Base-by-base conservation (phyloP, 1,139 yeast genomes). In the Pichia sp. region DNA sequence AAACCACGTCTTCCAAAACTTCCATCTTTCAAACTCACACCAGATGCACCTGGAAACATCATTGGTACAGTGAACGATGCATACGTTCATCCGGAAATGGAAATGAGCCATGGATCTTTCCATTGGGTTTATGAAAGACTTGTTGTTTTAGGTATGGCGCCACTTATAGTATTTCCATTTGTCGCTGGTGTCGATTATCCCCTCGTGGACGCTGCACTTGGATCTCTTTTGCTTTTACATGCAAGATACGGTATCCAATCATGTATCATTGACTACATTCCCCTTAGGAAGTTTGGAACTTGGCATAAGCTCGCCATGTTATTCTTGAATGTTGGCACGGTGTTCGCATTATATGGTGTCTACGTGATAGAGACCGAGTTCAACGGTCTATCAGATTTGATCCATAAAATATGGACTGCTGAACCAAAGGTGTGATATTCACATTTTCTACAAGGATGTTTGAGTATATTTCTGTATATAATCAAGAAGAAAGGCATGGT, bases 1-100 rank as follows among this genome's bases (percentile, higher is more conserved):
- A 40, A 34, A 31, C 48, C 48, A 39, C 39, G 41, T 24, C 27
- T 43, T 12, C 47, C 48, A 17, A 43, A 41, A 31, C 27, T 45
- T 2, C 47, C 48, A 18, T 30, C 36, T 4, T 36, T 45, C 9
- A 45, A 33, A 32, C 26, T 45, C 4, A 45, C 36, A 14, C 33
- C 37, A 4, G 48, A 45, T 30, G 38, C 87, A 29, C 84, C 91
- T 40, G 50, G 91, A 29, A 65, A 72, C 55, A 72, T 82, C 37
- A 74, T 76, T 27, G 93, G 88, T 20, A 73, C 82, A 6, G 86
- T 81, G 28, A 82, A 82, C 54, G 91, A 82, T 45, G 84, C 91
- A 17, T 77, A 72, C 50, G 64, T 67, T 7, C 69, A 74, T 8
- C 91, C 91, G 35, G 57, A 64, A 33, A 58, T 77, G 12, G 62